Percentiles rank a stretch among this genome's conserved stretches.
These are phyloP conservation scores for Quercus wislizeni DNA, from an alignment of 306 rosid genomes.

Conservation along the genomic window DNA sequence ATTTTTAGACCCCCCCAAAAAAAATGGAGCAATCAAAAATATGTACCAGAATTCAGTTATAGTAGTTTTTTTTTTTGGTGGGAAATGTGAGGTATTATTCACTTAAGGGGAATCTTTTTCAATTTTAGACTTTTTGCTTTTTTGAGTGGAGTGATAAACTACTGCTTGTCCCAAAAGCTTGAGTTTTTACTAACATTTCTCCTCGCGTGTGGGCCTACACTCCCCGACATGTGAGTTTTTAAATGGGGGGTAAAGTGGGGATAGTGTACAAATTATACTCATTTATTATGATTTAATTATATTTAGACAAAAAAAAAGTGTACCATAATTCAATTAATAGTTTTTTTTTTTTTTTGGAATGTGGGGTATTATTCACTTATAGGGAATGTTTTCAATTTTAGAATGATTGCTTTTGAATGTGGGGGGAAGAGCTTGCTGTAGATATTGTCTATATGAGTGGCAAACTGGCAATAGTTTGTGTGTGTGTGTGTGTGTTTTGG, in stretches of 20 bases:
- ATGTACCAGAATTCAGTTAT: not conserved
- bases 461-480: not conserved
- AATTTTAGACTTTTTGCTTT: not conserved
- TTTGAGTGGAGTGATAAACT: too few species aligned
- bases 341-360: not conserved
- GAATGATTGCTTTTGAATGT: not conserved
- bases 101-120: not conserved
- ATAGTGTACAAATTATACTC: too few species aligned
- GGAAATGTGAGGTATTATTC: too few species aligned
- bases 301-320: not conserved
- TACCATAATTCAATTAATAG: not conserved
- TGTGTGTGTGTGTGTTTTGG: not conserved
- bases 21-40: not conserved
- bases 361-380: not conserved
- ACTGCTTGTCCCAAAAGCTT: accelerated
- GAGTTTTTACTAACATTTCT: accelerated
- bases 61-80: not conserved
- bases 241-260: too few species aligned
- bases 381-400: not conserved
- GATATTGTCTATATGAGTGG: not conserved
- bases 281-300: too few species aligned
- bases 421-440: not conserved
- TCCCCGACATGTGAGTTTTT: too few species aligned
- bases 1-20: not conserved
- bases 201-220: too few species aligned